phyloP scores from a whole-genome alignment of 2,329 filamentous ascomycete species.

The Colletotrichum salicis region DNA sequence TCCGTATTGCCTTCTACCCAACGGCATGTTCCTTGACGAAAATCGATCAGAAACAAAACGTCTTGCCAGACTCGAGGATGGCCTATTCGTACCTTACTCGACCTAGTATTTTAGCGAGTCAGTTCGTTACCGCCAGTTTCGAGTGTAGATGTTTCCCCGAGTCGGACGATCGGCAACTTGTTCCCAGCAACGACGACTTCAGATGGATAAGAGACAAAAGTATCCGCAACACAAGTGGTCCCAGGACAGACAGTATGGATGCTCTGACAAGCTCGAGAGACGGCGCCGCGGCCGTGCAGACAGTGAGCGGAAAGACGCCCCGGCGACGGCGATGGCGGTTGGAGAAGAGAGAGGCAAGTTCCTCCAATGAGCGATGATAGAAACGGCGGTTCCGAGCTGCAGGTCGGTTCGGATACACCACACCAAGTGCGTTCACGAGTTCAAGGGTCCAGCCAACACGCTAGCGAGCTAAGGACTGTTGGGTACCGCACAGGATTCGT shows the following conservation, averaged over 20 bases:
- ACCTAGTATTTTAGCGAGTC: constrained; percentile 3
- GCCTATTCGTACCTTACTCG: background rate
- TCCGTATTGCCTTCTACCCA: background rate
- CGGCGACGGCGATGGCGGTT: constrained; percentile 5
- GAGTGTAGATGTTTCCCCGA: background rate
- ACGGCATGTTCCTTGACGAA: constrained; percentile 5
- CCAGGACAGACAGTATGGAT: background rate
- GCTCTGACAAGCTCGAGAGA: background rate
- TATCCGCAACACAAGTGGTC: constrained; percentile 7
- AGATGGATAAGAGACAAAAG: constrained; percentile 10
- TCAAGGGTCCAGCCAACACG: constrained; percentile 23
- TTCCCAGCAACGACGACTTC: constrained; percentile 3
- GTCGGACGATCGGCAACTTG: constrained; percentile 15
- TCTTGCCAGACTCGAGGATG: background rate
- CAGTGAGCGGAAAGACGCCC: constrained; percentile 15
- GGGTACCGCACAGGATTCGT: constrained; percentile 8
- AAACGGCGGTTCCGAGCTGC: constrained; percentile 18
- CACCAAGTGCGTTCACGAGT: constrained; percentile 6
- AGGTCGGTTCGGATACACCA: background rate
- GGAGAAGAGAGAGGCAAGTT: background rate
- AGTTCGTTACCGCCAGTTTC: constrained; percentile 27
- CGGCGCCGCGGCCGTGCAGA: constrained; percentile 17
- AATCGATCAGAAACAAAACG: background rate
- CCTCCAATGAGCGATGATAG: constrained; percentile 1
- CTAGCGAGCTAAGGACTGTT: constrained; percentile 13